A percentile compares a stretch with the other conserved stretches of the same genome.
Evolutionary conservation across 1,284 basidiomycete genomes (phyloP).

Genomic region (Leucoagaricus sp.): DNA sequence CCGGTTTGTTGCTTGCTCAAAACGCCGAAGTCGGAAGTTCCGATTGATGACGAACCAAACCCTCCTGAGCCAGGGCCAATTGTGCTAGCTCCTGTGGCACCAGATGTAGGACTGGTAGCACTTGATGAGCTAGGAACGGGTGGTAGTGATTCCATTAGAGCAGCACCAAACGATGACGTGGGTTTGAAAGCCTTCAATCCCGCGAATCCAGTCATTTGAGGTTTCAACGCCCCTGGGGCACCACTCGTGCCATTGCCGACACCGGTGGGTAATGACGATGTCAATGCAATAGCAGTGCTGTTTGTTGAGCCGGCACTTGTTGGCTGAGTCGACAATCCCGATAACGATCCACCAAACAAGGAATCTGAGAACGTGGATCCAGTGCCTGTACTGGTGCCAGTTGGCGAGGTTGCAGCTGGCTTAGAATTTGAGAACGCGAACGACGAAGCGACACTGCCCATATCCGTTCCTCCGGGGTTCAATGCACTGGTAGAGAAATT

Average conservation of each 20-base stretch:
- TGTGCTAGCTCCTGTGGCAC: slow-evolving; percentile 29
- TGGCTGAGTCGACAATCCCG: slow-evolving; percentile 9
- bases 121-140: slow-evolving; percentile 40
- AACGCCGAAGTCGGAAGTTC: slow-evolving; percentile 11
- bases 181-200: slow-evolving; percentile 93
- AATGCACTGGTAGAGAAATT: slow-evolving; percentile 42
- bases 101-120: slow-evolving; percentile 30
- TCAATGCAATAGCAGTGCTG: slow-evolving; percentile 38
- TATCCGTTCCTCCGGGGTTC: slow-evolving; percentile 47
- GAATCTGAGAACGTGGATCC: slow-evolving; percentile 45
- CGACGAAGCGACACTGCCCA: slow-evolving; percentile 71
- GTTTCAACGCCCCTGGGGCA: slow-evolving; percentile 47
- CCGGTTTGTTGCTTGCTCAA: slow-evolving; percentile 10
- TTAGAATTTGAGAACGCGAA: slow-evolving; percentile 49
- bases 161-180: slow-evolving; percentile 84
- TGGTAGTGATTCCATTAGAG: slow-evolving; percentile 77
- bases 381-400: slow-evolving; percentile 33
- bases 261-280: slow-evolving; percentile 28
- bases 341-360: neutral
- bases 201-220: slow-evolving; percentile 82
- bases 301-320: slow-evolving; percentile 40
- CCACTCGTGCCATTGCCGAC: neutral
- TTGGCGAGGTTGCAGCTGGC: slow-evolving; percentile 27
- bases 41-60: slow-evolving; percentile 2
- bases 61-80: neutral